These are phyloP conservation scores for Leccinellum albellum DNA, from an alignment of 768 basidiomycete genomes.

Conservation along the genomic window DNA sequence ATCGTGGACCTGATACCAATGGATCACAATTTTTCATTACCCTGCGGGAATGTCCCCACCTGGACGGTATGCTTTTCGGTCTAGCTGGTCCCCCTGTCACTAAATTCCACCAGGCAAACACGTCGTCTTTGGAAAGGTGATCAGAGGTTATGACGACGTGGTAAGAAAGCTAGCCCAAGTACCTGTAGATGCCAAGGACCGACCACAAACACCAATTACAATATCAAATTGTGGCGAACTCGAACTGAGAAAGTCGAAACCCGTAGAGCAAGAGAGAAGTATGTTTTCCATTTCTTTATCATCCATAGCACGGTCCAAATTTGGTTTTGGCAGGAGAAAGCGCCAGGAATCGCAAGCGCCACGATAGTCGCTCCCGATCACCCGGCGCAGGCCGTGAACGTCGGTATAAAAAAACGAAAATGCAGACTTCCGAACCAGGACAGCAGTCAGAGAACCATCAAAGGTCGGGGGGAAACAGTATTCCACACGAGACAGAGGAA, in stretches of 20 bases:
- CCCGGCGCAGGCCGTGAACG: constrained; percentile 26
- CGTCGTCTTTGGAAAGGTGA: constrained; percentile 52
- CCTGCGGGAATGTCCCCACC: constrained; percentile 66
- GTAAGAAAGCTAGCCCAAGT: constrained; percentile 57
- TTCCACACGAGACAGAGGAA: constrained; percentile 58
- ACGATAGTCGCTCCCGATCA: constrained; percentile 24
- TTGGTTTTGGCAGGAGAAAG: constrained; percentile 4
- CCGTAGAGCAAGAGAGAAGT: constrained; percentile 14
- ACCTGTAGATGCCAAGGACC: constrained; percentile 70
- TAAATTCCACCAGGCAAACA: constrained; percentile 47
- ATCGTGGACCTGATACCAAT: constrained; percentile 80
- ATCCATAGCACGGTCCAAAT: not conserved
- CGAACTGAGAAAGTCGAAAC: constrained; percentile 48
- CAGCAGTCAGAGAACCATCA: constrained; percentile 7
- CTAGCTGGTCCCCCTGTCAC: not conserved
- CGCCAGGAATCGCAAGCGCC: constrained; percentile 19
- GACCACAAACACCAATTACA: constrained; percentile 62
- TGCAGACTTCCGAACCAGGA: constrained; percentile 3
- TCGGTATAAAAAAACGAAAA: constrained; percentile 28
- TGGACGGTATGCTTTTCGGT: constrained; percentile 50
- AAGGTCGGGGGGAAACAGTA: not conserved
- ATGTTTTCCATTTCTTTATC: not conserved
- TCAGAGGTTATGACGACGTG: constrained; percentile 60
- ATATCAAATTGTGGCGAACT: constrained; percentile 84
- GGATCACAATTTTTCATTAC: constrained; percentile 87